A percentile compares a stretch with the other conserved stretches of the same genome.
Evolutionary conservation across 2,329 filamentous ascomycete species (phyloP).

Genomic region (Elsinoe arachidis): DNA sequence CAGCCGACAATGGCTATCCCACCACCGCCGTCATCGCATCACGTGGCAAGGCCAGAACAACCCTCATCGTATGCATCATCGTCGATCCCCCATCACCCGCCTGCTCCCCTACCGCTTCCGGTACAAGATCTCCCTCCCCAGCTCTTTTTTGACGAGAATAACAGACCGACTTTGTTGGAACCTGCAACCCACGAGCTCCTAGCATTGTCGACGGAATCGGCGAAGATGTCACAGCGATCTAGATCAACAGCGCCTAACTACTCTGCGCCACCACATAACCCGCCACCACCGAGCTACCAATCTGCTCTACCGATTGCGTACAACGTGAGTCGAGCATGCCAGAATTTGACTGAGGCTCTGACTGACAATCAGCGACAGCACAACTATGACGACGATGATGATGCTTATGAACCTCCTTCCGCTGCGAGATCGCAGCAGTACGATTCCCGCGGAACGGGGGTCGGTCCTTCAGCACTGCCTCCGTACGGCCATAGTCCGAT

Average conservation of each 20-base stretch:
- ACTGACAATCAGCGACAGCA: not conserved
- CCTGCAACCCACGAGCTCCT: slow-evolving; percentile 3
- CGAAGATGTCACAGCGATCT: not conserved
- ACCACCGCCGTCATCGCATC: not conserved
- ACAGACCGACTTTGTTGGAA: not conserved
- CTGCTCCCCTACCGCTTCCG: not conserved
- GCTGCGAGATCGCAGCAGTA: not conserved
- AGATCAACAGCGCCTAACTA: not conserved
- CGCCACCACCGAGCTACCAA: not conserved
- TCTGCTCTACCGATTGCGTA: not conserved
- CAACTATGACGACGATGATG: not conserved
- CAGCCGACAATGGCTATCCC: not conserved
- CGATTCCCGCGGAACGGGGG: not conserved
- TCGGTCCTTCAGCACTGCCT: too few species aligned
- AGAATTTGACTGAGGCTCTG: too few species aligned
- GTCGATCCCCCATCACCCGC: not conserved
- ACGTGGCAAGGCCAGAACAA: not conserved
- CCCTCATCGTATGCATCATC: not conserved
- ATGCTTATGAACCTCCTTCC: not conserved
- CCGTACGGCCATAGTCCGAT: too few species aligned
- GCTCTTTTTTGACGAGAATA: slow-evolving; percentile 4
- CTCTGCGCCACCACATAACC: not conserved
- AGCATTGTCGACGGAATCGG: not conserved
- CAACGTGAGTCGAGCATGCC: too few species aligned
- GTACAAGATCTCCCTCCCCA: slow-evolving; percentile 12